Base-by-base conservation (phyloP, 139 green algal species). In the Coelastrella sp. region DNA sequence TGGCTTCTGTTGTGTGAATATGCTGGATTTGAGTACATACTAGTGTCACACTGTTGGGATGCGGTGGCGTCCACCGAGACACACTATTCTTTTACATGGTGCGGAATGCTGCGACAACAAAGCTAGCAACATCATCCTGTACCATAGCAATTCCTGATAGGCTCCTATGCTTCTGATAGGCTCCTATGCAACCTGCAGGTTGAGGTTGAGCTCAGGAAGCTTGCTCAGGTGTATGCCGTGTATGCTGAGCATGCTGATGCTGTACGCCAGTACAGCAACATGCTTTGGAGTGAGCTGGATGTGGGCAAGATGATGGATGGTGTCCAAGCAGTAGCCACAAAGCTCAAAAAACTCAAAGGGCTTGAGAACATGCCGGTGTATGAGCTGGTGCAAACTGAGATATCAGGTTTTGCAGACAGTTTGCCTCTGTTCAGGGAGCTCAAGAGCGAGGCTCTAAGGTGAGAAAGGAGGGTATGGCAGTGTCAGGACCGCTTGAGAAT, bases 401-500 rank as follows among this genome's bases (percentile, higher is more conserved):
- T 98, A 60, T 79, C 94, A 65, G 95, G 93, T 85, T 98, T 98
- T 93, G 91, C 93, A 75, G 94, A 96, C 71, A 96, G 95, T n/a
- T 94, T 98, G 91, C 96, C 96, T 4, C 93, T 98, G 32, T 98
- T 98, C 92, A 93, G 95, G 86, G 93, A 97, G 90, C 95, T 98
- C 14, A 97, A 97, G 91, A 95, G 89, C 47, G 96, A 98, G 23
- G 95, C 96, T 32, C 87, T 98, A 47, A 94, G 94, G 92, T 94
- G 32, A 17, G 78, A 76, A 32, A 47, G 16, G 0, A 73, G 58
- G 4, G 68, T 75, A 22, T 66, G 7, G 20, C 86, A 11, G 20
- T n/a, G 74, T 59, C 16, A 76, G 16, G 14, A 14, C 10, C 13
- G 14, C 76, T 71, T 71, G 61, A 71, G 8, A 71, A 13, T 13